Conservation (phyloP, 352 stramenopile species). For the Phytophthora chlamydospora region DNA sequence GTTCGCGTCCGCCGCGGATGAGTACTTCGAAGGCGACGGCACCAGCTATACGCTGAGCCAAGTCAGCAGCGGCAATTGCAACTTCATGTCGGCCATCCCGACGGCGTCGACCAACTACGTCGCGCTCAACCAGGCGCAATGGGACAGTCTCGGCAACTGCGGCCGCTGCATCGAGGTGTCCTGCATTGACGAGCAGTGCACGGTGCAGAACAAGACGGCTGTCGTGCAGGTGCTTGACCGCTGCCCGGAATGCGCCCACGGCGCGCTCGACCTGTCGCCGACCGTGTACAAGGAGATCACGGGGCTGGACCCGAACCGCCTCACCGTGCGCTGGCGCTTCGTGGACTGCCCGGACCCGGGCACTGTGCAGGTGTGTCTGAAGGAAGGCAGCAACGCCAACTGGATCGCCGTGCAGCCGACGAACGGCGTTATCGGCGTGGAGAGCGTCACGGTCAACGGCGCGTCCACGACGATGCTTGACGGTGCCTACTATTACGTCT, state of each 20-base stretch:
- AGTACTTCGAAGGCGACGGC: constrained; percentile 50
- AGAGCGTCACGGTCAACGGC: constrained; percentile 68
- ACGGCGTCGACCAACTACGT: constrained; percentile 66
- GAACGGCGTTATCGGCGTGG: constrained; percentile 52
- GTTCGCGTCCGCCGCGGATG: constrained; percentile 19
- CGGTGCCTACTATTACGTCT: constrained; percentile 73
- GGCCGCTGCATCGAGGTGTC: constrained; percentile 67
- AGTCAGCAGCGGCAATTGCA: constrained; percentile 54
- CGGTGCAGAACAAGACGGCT: constrained; percentile 43
- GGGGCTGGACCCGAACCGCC: constrained; percentile 55
- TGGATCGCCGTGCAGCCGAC: constrained; percentile 71
- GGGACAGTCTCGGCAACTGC: constrained; percentile 54
- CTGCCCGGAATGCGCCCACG: constrained; percentile 71
- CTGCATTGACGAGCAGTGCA: constrained; percentile 61
- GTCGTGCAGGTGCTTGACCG: constrained; percentile 77
- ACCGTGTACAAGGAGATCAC: constrained; percentile 75
- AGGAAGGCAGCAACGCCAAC: constrained; percentile 62
- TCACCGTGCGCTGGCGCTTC: constrained; percentile 69
- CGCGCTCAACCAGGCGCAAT: constrained; percentile 72
- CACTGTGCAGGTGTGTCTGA: constrained; percentile 74
- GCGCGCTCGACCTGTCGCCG: constrained; percentile 74
- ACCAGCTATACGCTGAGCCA: constrained; percentile 48
- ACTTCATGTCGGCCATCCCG: constrained; percentile 57
- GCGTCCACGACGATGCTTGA: constrained; percentile 62
- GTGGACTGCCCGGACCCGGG: constrained; percentile 62